Conservation (phyloP, 805 yeast species). For the Sugiyamaella valdiviana region DNA sequence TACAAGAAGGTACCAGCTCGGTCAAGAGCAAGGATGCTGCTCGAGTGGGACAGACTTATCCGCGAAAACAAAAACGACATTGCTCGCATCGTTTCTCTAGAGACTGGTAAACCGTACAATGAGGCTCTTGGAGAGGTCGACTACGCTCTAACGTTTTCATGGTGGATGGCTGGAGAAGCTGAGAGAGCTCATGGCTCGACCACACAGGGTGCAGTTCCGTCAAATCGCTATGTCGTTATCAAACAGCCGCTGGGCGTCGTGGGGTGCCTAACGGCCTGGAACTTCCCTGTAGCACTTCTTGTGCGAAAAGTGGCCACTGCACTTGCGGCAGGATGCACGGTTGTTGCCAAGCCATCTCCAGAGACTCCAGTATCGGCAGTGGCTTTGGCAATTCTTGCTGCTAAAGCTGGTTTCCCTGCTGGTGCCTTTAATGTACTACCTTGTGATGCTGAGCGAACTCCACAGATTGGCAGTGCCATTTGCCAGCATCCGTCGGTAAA, state of each 20-base stretch:
- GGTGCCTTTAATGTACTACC: slow-evolving; percentile 61
- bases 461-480: slow-evolving; percentile 47
- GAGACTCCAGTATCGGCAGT: slow-evolving; percentile 71
- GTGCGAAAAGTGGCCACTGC: slow-evolving; percentile 70
- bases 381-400: slow-evolving; percentile 54
- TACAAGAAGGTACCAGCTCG: slow-evolving; percentile 54
- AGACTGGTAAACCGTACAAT: slow-evolving; percentile 66
- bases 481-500: slow-evolving; percentile 51
- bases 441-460: slow-evolving; percentile 32
- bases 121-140: slow-evolving; percentile 65
- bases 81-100: slow-evolving; percentile 56
- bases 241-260: slow-evolving; percentile 78
- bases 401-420: slow-evolving; percentile 63
- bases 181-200: slow-evolving; percentile 10
- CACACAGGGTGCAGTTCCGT: slow-evolving; percentile 3
- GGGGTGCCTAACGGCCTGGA: slow-evolving; percentile 77
- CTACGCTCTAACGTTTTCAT: slow-evolving; percentile 71
- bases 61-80: slow-evolving; percentile 55
- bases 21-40: slow-evolving; percentile 48
- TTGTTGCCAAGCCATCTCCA: slow-evolving; percentile 68
- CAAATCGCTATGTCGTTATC: slow-evolving; percentile 45
- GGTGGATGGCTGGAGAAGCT: slow-evolving; percentile 76
- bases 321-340: slow-evolving; percentile 71
- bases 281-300: slow-evolving; percentile 74
- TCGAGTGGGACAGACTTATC: slow-evolving; percentile 48